Percentiles rank a stretch among this genome's conserved stretches.
Conservation (phyloP, 805 yeast genomes). For the Pichia ethanolica region DNA sequence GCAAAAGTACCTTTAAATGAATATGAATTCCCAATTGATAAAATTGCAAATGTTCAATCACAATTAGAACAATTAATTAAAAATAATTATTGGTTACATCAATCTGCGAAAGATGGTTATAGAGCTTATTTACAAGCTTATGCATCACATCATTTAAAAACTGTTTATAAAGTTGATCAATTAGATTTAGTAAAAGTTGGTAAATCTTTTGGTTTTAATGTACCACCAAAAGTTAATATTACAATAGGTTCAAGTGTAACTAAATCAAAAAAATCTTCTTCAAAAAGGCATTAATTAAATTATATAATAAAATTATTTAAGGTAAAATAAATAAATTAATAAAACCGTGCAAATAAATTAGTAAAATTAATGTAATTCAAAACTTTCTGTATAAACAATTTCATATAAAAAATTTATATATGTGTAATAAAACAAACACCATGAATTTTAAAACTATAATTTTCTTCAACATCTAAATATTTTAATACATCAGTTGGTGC, state of each 20-base stretch:
- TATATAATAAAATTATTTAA: neutral
- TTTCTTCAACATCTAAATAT: too few relatives aligned
- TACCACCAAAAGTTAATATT: constrained; percentile 95
- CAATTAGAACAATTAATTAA: constrained; percentile 87
- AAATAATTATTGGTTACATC: constrained; percentile 90
- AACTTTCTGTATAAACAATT: too few relatives aligned
- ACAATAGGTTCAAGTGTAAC: constrained; percentile 78
- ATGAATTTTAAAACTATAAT: too few relatives aligned
- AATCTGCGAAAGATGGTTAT: constrained; percentile 95
- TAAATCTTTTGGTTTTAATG: constrained; percentile 86
- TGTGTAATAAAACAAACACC: too few relatives aligned
- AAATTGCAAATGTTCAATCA: constrained; percentile 93
- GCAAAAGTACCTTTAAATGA: constrained; percentile 97
- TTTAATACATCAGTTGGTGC: too few relatives aligned
- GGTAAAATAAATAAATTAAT: neutral
- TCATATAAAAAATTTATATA: too few relatives aligned
- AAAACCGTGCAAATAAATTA: too few relatives aligned
- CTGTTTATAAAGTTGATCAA: constrained; percentile 94
- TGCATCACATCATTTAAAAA: constrained; percentile 91
- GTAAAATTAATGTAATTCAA: too few relatives aligned
- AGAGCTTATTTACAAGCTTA: constrained; percentile 95
- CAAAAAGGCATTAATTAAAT: neutral
- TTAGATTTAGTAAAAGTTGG: constrained; percentile 93
- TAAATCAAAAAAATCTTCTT: constrained; percentile 12
- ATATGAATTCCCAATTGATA: constrained; percentile 89